These are phyloP conservation scores for Carpinus fangiana DNA, from an alignment of 306 rosid genomes.

Conservation along the genomic window DNA sequence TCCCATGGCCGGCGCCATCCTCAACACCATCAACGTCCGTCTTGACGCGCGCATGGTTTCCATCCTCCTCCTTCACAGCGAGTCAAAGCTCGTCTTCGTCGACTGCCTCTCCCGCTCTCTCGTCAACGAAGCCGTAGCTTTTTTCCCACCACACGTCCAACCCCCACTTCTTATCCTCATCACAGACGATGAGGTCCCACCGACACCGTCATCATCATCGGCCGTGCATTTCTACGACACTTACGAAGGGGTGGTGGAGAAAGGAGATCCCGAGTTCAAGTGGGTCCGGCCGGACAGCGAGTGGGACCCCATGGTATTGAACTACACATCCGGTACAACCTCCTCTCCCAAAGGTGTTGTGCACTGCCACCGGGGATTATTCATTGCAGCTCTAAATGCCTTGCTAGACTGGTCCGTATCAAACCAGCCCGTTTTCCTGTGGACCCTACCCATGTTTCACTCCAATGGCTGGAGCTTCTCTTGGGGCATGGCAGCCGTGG, in stretches of 20 bases:
- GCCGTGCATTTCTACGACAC: conserved; percentile 21
- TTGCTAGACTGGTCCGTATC: conserved; percentile 52
- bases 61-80: conserved; percentile 52
- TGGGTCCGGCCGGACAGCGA: conserved; percentile 49
- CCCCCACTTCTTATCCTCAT: conserved; percentile 50
- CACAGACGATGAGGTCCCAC: conserved; percentile 11
- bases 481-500: conserved; percentile 71
- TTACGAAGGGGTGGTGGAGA: conserved; percentile 39
- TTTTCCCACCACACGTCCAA: conserved; percentile 24
- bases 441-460: conserved; percentile 75
- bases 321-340: conserved; percentile 74
- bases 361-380: conserved; percentile 54
- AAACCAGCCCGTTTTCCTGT: conserved; percentile 48
- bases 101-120: conserved; percentile 40
- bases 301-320: conserved; percentile 59
- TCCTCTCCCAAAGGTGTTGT: conserved; percentile 74
- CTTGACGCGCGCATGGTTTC: conserved; percentile 61
- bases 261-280: conserved; percentile 43
- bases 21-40: conserved; percentile 67
- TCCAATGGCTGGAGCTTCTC: conserved; percentile 71
- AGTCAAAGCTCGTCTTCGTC: conserved; percentile 58
- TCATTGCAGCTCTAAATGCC: conserved; percentile 32
- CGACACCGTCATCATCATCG: not conserved
- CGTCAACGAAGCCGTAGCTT: conserved; percentile 35
- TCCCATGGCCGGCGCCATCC: conserved; percentile 69